Percentiles rank a stretch among this genome's conserved stretches.
Evolutionary conservation across 2,329 filamentous ascomycete species (phyloP).

Genomic region (Phyllachora maydis): DNA sequence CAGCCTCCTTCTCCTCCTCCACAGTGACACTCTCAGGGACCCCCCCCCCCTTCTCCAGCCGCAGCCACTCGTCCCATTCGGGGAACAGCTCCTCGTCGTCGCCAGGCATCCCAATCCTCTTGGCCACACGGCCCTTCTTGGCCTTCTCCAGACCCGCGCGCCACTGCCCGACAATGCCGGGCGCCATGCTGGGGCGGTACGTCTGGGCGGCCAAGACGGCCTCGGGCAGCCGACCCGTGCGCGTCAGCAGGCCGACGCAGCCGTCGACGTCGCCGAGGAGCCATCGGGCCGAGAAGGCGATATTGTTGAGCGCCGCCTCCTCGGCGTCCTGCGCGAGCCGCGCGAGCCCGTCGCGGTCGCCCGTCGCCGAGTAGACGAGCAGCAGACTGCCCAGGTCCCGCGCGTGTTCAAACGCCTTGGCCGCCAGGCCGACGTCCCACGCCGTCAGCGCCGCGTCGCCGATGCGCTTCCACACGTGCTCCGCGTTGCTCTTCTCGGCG

Average conservation of each 20-base stretch:
- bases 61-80: slow-evolving; percentile 83
- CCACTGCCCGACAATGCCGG: slow-evolving; percentile 53
- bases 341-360: slow-evolving; percentile 53
- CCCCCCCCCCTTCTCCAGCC: slow-evolving; percentile 59
- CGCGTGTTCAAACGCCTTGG: slow-evolving; percentile 81
- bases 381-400: slow-evolving; percentile 81
- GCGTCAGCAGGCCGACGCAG: slow-evolving; percentile 60
- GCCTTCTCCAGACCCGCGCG: slow-evolving; percentile 65
- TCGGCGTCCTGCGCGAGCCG: slow-evolving; percentile 56
- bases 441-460: slow-evolving; percentile 72
- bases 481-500: slow-evolving; percentile 62
- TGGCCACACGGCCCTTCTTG: slow-evolving; percentile 69
- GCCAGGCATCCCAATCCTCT: slow-evolving; percentile 64
- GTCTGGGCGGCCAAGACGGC: slow-evolving; percentile 86
- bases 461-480: slow-evolving; percentile 97
- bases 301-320: slow-evolving; percentile 64
- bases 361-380: slow-evolving; percentile 72
- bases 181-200: slow-evolving; percentile 67
- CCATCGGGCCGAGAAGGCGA: slow-evolving; percentile 84
- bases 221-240: slow-evolving; percentile 65
- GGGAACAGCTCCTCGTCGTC: slow-evolving; percentile 82
- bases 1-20: slow-evolving; percentile 8
- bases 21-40: slow-evolving; percentile 11
- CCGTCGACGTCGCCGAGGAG: slow-evolving; percentile 63
- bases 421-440: slow-evolving; percentile 76